Percentiles rank a stretch among this genome's conserved stretches.
Evolutionary conservation across 768 basidiomycete species (phyloP).

Genomic region (Trametes gibbosa): DNA sequence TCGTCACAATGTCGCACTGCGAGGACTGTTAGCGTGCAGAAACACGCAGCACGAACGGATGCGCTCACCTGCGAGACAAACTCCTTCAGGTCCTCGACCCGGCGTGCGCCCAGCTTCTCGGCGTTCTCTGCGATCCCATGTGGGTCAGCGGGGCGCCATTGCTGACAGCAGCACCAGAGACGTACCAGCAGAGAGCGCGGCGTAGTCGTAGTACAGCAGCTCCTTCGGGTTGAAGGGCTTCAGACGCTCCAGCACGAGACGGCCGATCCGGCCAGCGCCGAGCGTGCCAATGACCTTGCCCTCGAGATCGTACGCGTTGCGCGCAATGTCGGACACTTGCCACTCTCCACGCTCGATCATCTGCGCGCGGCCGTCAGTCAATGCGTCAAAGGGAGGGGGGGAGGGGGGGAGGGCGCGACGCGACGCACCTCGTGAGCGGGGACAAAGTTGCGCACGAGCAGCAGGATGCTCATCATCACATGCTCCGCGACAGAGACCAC

Average conservation of each 20-base stretch:
- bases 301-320: constrained; percentile 86
- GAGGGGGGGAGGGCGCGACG: neutral
- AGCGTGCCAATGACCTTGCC: constrained; percentile 91
- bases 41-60: neutral
- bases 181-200: constrained; percentile 52
- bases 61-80: constrained; percentile 31
- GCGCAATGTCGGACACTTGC: constrained; percentile 80
- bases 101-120: constrained; percentile 65
- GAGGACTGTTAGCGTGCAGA: neutral
- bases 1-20: constrained; percentile 71
- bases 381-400: too few relatives aligned
- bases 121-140: constrained; percentile 50
- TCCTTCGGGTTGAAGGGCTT: constrained; percentile 86
- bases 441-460: constrained; percentile 87
- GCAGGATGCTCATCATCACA: constrained; percentile 85
- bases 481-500: constrained; percentile 91
- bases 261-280: constrained; percentile 80
- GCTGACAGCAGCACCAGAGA: neutral
- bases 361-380: constrained; percentile 29
- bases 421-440: constrained; percentile 74
- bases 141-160: neutral
- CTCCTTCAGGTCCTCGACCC: constrained; percentile 76
- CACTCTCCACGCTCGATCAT: constrained; percentile 85
- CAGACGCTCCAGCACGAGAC: constrained; percentile 78
- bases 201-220: constrained; percentile 87